A percentile compares a stretch with the other conserved stretches of the same genome.
phyloP scores from a whole-genome alignment of 108 stramenopile genomes.

The Nitzschia sp. region DNA sequence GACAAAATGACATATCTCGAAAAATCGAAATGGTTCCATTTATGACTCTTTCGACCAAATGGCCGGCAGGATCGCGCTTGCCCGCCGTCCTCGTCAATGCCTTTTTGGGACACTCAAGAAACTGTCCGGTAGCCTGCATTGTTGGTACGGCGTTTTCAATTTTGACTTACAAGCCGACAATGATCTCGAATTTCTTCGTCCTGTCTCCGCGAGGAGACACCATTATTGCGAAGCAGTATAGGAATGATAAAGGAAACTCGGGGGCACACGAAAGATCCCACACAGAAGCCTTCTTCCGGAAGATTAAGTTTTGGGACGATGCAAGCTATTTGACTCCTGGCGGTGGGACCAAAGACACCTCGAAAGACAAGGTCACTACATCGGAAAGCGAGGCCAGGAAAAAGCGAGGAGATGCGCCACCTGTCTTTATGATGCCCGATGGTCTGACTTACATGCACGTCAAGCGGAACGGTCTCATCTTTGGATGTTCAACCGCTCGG shows the following conservation, averaged over 20 bases:
- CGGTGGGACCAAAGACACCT: constrained; percentile 7
- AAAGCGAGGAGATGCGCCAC: constrained; percentile 82
- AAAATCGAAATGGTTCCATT: too few relatives aligned
- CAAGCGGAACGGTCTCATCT: constrained; percentile 94
- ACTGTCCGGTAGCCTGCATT: too few relatives aligned
- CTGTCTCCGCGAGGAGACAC: constrained; percentile 98
- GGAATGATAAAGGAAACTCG: constrained; percentile 68
- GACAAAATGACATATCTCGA: too few relatives aligned
- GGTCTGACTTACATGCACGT: constrained; percentile 95
- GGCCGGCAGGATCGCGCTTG: too few relatives aligned
- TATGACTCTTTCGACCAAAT: too few relatives aligned
- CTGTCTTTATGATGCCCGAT: constrained; percentile 89
- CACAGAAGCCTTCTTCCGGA: constrained; percentile 96
- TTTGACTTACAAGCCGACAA: constrained; percentile 28
- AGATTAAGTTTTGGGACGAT: constrained; percentile 96
- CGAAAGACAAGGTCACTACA: constrained; percentile 7
- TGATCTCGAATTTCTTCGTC: constrained; percentile 96
- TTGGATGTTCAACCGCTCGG: constrained; percentile 93
- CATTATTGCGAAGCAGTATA: constrained; percentile 94
- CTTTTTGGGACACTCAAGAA: too few relatives aligned
- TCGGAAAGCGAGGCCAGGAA: constrained; percentile 6
- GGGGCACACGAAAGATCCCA: constrained; percentile 85
- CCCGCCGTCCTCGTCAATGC: too few relatives aligned
- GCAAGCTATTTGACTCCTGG: constrained; percentile 1
- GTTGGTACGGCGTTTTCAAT: too few relatives aligned